Evolutionary conservation across 805 yeast genomes (phyloP).

Genomic region (Candida pini): DNA sequence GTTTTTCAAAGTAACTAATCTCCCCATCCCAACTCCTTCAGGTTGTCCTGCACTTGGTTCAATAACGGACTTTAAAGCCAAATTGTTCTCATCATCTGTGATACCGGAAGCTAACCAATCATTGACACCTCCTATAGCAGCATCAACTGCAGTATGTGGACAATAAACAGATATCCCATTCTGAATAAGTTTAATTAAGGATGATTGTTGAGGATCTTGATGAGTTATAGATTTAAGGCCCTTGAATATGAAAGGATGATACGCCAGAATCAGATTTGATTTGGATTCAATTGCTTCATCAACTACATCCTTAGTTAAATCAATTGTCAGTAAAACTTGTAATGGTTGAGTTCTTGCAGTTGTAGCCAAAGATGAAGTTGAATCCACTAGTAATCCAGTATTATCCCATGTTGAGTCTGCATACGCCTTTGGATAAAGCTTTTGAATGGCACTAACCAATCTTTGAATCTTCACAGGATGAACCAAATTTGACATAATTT

Average conservation of each 20-base stretch:
- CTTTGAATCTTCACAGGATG: constrained; percentile 31
- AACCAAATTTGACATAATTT: no score
- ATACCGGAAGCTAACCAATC: constrained; percentile 78
- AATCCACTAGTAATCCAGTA: constrained; percentile 83
- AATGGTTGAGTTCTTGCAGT: constrained; percentile 14
- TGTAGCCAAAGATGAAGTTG: constrained; percentile 30
- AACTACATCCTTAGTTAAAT: constrained; percentile 76
- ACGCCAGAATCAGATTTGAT: constrained; percentile 66
- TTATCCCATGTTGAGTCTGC: constrained; percentile 95
- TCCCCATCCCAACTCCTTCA: constrained; percentile 75
- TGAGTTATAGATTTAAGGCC: constrained; percentile 70
- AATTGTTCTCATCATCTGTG: constrained; percentile 12
- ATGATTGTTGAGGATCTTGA: constrained; percentile 72
- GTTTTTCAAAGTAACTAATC: constrained; percentile 46
- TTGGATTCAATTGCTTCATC: constrained; percentile 68
- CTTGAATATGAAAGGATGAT: constrained; percentile 90
- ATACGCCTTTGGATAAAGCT: constrained; percentile 68
- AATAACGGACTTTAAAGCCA: constrained; percentile 32
- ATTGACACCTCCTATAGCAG: constrained; percentile 88
- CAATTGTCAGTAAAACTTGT: constrained; percentile 65
- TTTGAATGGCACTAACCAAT: constrained; percentile 53
- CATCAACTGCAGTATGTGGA: constrained; percentile 96
- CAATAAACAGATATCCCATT: constrained; percentile 83
- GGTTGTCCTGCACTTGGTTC: constrained; percentile 35
- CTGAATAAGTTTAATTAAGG: constrained; percentile 65